A percentile compares a stretch with the other conserved stretches of the same genome.
phyloP scores from a whole-genome alignment of 2,329 filamentous ascomycete genomes.

The Nemania abortiva region DNA sequence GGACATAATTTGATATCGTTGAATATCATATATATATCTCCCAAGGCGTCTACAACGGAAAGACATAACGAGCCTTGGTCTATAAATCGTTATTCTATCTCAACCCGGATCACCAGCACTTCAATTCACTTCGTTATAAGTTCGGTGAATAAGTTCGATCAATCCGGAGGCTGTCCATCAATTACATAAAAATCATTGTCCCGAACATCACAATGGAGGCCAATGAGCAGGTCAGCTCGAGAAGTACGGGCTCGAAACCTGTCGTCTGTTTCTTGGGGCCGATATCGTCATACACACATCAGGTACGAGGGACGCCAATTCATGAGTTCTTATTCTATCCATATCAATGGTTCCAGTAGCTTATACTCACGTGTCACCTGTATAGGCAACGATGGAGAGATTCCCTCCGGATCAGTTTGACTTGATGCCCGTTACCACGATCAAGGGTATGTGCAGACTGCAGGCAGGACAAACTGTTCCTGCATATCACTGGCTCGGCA shows the following conservation, averaged over 20 bases:
- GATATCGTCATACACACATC: conserved; percentile 63
- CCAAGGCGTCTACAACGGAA: background rate
- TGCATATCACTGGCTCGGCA: background rate
- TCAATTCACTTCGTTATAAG: background rate
- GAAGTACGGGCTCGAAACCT: conserved; percentile 50
- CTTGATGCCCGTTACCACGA: conserved; percentile 64
- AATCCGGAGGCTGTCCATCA: background rate
- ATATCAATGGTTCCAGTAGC: background rate
- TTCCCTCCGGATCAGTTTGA: conserved; percentile 64
- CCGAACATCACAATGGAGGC: conserved; percentile 35
- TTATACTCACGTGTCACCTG: background rate
- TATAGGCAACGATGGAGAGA: conserved; percentile 60
- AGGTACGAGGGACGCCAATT: conserved; percentile 53
- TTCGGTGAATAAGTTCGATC: background rate
- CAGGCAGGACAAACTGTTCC: background rate
- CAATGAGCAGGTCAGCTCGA: conserved; percentile 19
- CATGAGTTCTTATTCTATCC: conserved; percentile 30
- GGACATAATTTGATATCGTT: background rate
- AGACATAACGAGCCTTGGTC: background rate
- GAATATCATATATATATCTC: background rate
- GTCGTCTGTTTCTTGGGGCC: conserved; percentile 64
- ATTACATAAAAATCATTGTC: background rate
- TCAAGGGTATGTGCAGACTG: conserved; percentile 54
- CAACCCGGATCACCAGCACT: background rate
- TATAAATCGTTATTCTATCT: background rate